Evolutionary conservation across 305 asterid species (phyloP).

Genomic region (Fraxinus dipetala): DNA sequence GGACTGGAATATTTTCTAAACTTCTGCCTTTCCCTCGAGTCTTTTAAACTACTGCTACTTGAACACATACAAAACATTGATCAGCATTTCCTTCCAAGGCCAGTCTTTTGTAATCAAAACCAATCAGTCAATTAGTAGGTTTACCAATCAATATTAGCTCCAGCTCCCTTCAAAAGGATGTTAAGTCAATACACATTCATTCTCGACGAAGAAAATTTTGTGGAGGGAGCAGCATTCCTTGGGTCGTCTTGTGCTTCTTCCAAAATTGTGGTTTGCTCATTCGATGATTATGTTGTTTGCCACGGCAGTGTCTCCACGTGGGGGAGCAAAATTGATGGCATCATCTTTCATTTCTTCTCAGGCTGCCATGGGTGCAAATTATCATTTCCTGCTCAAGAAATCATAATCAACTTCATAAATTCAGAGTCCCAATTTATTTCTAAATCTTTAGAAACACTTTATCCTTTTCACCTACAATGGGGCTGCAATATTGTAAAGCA

Average conservation of each 20-base stretch:
- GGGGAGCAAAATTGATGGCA: neutral
- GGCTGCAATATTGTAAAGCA: neutral
- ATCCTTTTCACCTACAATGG: constrained; percentile 15
- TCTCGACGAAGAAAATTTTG: constrained; percentile 18
- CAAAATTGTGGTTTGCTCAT: constrained; percentile 20
- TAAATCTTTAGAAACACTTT: neutral
- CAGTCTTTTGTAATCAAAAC: constrained; percentile 9
- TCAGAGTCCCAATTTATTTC: constrained; percentile 10
- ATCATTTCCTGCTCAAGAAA: constrained; percentile 78
- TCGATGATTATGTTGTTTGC: neutral
- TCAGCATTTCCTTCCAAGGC: constrained; percentile 16
- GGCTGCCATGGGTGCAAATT: constrained; percentile 88
- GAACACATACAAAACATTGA: constrained; percentile 25
- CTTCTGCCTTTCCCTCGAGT: constrained; percentile 23
- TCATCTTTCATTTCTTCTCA: constrained; percentile 74
- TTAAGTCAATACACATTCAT: constrained; percentile 8
- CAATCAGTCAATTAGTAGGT: constrained; percentile 19
- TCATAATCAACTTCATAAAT: constrained; percentile 33
- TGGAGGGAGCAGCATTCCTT: constrained; percentile 19
- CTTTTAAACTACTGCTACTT: constrained; percentile 14
- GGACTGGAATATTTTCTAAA: constrained; percentile 32
- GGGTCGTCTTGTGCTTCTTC: neutral
- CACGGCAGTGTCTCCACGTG: neutral
- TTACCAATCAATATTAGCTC: constrained; percentile 20
- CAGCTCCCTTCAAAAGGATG: constrained; percentile 17